phyloP scores from a whole-genome alignment of 306 rosid species.

The Prunus davidiana region DNA sequence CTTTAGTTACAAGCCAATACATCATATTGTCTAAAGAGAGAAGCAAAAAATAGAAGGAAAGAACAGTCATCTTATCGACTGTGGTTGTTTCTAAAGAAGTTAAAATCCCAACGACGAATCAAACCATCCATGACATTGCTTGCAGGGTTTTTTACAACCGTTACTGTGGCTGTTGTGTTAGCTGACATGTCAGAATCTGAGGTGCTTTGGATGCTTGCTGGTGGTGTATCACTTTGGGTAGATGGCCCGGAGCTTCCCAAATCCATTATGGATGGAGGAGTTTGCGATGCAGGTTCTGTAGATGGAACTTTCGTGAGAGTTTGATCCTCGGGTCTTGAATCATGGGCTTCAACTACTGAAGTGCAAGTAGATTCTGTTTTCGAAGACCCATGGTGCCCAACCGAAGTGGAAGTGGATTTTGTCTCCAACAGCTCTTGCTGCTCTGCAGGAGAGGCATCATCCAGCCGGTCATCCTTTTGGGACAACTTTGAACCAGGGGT shows the following conservation, averaged over 20 bases:
- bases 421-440: slow-evolving; percentile 26
- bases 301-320: slow-evolving; percentile 25
- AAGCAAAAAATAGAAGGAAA: background rate
- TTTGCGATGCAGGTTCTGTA: slow-evolving; percentile 18
- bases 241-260: slow-evolving; percentile 42
- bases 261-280: slow-evolving; percentile 33
- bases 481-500: slow-evolving; percentile 24
- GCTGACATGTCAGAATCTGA: slow-evolving; percentile 79
- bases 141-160: slow-evolving; percentile 65
- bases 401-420: slow-evolving; percentile 38
- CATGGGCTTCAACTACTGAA: slow-evolving; percentile 31
- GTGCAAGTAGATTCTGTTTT: slow-evolving; percentile 39
- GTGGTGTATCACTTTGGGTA: slow-evolving; percentile 29
- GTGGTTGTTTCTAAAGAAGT: slow-evolving; percentile 61
- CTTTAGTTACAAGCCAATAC: slow-evolving; percentile 36
- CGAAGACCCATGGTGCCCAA: slow-evolving; percentile 14
- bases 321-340: slow-evolving; percentile 32
- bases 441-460: slow-evolving; percentile 29
- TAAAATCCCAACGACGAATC: slow-evolving; percentile 90
- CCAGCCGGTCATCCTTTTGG: slow-evolving; percentile 24
- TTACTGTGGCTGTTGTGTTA: slow-evolving; percentile 75
- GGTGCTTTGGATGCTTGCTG: slow-evolving; percentile 42
- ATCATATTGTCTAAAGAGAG: slow-evolving; percentile 11
- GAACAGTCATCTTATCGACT: slow-evolving; percentile 36
- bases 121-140: slow-evolving; percentile 68